A percentile compares a stretch with the other conserved stretches of the same genome.
Evolutionary conservation across 2,329 filamentous ascomycete genomes (phyloP).

Genomic region (Neonectria coccinea): DNA sequence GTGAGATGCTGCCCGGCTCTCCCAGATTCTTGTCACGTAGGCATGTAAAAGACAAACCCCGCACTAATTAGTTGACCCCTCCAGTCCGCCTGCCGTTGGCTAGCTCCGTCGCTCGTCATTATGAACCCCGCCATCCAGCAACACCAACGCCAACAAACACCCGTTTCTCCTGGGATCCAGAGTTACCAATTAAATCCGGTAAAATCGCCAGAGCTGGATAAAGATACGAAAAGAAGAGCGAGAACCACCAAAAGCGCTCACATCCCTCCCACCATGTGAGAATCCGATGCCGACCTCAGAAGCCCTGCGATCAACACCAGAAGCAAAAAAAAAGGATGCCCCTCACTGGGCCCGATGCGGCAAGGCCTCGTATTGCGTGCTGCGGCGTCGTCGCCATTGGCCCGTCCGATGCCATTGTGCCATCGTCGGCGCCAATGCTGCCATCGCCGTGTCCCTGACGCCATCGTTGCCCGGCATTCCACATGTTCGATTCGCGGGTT

Average conservation of each 20-base stretch:
- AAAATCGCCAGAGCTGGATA: not conserved
- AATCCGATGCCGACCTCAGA: not conserved
- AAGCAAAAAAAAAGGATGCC: slow-evolving; percentile 22
- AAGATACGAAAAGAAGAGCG: not conserved
- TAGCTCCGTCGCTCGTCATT: slow-evolving; percentile 14
- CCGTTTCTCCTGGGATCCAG: not conserved
- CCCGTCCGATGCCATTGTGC: slow-evolving; percentile 35
- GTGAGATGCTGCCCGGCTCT: not conserved
- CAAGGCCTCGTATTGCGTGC: slow-evolving; percentile 45
- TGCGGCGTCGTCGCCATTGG: slow-evolving; percentile 37
- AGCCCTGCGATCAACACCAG: not conserved
- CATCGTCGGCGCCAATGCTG: slow-evolving; percentile 42
- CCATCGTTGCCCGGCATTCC: slow-evolving; percentile 30
- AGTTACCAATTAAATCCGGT: not conserved
- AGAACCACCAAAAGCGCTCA: not conserved
- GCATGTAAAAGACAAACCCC: slow-evolving; percentile 8
- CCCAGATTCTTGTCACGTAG: not conserved
- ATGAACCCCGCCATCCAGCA: slow-evolving; percentile 4
- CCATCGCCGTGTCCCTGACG: slow-evolving; percentile 45
- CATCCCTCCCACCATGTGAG: not conserved
- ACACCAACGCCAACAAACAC: not conserved
- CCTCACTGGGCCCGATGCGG: slow-evolving; percentile 44
- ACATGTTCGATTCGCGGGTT: slow-evolving; percentile 13
- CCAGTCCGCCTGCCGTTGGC: slow-evolving; percentile 14
- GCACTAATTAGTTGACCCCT: slow-evolving; percentile 21